Evolutionary conservation across 306 rosid species (phyloP), one percentile per base, ranked within the genome.

Genomic region (Fagus sylvatica): DNA sequence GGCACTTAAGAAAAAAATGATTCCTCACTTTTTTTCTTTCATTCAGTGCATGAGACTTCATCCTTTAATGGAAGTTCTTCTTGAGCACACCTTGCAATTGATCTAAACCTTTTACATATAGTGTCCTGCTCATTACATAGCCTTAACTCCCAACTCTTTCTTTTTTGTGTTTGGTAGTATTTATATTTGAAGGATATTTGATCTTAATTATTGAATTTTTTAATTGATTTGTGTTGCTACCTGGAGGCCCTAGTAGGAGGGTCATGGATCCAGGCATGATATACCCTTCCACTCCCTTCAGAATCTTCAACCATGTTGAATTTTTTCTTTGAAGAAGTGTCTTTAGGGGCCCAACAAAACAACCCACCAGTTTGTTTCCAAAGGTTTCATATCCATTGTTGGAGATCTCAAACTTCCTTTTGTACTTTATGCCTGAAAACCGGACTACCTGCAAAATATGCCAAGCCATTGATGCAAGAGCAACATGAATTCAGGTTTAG

Each of bases 261-360:
- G 48, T 71, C 61, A 71, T 34, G 33, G 61, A 71, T 16, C 75
- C n/a, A 16, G 48, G 61, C 75, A 71, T 51, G 43, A 71, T 53
- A 34, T 71, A 71, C 62, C 46, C 75, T 51, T 51, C 75, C 9
- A 51, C 48, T 15, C 75, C 75, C 48, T 53, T 71, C 8, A 71
- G 75, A 71, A 71, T 53, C 1, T 34, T 33, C 46, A 51, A 8
- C 61, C 43, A 16, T 2, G n/a, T 71, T 71, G 62, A 53, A 1
- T 30, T 53, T 19, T 71, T 71, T 22, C 15, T 51, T 12, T 49
- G 2, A 30, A 71, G 41, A 33, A 71, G 43, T 51, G 62, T 71
- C 62, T 71, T 71, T 41, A 71, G 61, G 42, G 62, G 62, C 33
- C 30, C 62, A 8, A 71, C 60, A 36, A 71, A 71, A 51, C 75